Percentiles rank a stretch among this genome's conserved stretches.
phyloP scores from a whole-genome alignment of 257 asterid species.

The Nicotiana obtusifolia region DNA sequence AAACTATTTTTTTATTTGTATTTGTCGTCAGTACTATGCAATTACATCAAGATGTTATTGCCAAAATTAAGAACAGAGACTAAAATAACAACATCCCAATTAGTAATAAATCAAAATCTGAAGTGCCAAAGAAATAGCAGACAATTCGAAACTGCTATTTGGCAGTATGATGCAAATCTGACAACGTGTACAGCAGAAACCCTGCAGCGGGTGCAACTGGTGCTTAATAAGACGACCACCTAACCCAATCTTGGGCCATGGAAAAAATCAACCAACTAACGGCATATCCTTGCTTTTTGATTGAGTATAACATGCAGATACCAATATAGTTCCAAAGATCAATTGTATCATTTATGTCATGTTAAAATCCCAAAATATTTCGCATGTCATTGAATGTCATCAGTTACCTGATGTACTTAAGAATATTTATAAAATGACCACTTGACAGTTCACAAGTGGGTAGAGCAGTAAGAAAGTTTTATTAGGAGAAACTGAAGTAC shows the following conservation, averaged over 20 bases:
- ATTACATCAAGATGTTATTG: not conserved
- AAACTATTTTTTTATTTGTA: not conserved
- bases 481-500: slow-evolving; percentile 4
- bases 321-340: not conserved
- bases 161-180: not conserved
- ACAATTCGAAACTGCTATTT: not conserved
- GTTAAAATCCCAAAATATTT: not conserved
- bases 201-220: not conserved
- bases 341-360: not conserved
- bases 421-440: not conserved
- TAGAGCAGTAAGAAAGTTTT: slow-evolving; percentile 7
- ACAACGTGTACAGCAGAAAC: not conserved
- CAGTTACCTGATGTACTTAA: not conserved
- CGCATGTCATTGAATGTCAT: not conserved
- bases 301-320: not conserved
- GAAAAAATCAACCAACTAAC: slow-evolving; percentile 1
- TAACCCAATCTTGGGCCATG: not conserved
- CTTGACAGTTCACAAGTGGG: slow-evolving; percentile 1
- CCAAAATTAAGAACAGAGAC: not conserved
- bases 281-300: not conserved
- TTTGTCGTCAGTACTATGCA: not conserved
- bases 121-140: not conserved
- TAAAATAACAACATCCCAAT: not conserved
- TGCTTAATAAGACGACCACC: not conserved
- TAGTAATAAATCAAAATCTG: not conserved